Evolutionary conservation across 305 asterid genomes (phyloP), one percentile per base, ranked within the genome.

Genomic region (Rubia occidens): DNA sequence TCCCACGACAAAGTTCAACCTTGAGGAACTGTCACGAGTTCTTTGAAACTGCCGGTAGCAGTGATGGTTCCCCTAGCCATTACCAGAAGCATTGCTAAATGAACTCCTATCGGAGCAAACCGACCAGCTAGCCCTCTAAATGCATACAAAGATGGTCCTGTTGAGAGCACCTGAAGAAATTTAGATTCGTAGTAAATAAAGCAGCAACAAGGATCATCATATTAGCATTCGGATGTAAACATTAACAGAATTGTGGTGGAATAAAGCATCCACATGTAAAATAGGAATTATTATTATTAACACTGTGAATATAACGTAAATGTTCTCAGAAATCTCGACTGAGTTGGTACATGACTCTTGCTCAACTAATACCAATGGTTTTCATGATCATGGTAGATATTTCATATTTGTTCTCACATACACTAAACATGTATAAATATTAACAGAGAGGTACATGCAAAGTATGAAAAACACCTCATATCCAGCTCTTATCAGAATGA

Each of bases 61-160:
- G 86, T 87, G 24, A 91, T 83, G 76, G 93, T 88, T 77, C 96
- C 97, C 62, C 96, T 96, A 0, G 77, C 82, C 97, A 91, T 89
- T 69, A 85, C 73, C 10, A 91, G 81, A 54, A 91, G 80, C 79
- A 91, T 68, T 3, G 95, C 91, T 72, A 87, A 67, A 68, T 89
- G 96, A 73, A 89, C 93, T 74, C 96, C 97, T 40, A 89, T 86
- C 7, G 95, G 92, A 63, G 95, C 90, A 75, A 89, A 75, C 66
- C 95, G 82, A 71, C 95, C 94, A 4, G 91, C 97, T 76, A 90
- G 70, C 43, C 95, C 92, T 76, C 81, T 86, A 81, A 93, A 90
- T 58, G 97, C 96, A 71, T 87, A 87, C 64, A 93, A 71, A 9
- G 98, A 79, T 14, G 97, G 88, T 17, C 98, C 98, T 77, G 88